Evolutionary conservation across 2,329 filamentous ascomycete species (phyloP), one percentile per base, ranked within the genome.

Genomic region (Claviceps pazoutovae): DNA sequence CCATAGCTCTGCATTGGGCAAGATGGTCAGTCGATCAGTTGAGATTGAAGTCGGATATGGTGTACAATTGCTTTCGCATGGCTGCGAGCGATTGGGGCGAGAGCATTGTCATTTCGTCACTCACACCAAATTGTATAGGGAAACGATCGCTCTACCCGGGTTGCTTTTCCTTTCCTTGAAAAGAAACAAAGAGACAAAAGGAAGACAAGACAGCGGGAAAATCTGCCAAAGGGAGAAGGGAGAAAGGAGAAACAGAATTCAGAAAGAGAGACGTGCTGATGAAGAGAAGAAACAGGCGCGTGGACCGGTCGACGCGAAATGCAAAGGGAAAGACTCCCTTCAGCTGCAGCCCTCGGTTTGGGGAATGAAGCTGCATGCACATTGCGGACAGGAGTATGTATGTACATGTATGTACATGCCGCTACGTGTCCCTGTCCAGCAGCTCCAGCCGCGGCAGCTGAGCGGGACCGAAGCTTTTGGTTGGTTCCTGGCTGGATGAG

Each of bases 1-100:
- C 70, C 74, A 76, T 76, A 64, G 55, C 66, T 63, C 54, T 57
- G 8, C 53, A 51, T 50, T 13, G 23, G 58, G 48, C 53, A 46
- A 54, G 54, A 41, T 11, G 2, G 50, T 54, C 26, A 54, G 50
- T 41, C 9, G 17, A 30, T 38, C 7, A 14, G 8, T 30, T 16
- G 13, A 9, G 14, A 30, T n/a, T 16, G 9, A 13, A 37, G 11
- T 4, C 16, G 8, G 6, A 16, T 39, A 26, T 14, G 34, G 16
- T 41, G 1, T 6, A 36, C 49, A 41, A 46, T 49, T 44, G 23
- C 7, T 43, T 7, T 26, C 5, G 21, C 21, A 8, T 37, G 37
- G 45, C 41, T 21, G 43, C 48, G n/a, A 53, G 16, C 23, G 21
- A 26, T 30, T 37, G 1, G 13, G 13, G 16, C 26, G 41, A n/a